These are phyloP conservation scores for Emmonsiellopsis sp. DNA, from an alignment of 2,329 filamentous ascomycete species.

Conservation along the genomic window DNA sequence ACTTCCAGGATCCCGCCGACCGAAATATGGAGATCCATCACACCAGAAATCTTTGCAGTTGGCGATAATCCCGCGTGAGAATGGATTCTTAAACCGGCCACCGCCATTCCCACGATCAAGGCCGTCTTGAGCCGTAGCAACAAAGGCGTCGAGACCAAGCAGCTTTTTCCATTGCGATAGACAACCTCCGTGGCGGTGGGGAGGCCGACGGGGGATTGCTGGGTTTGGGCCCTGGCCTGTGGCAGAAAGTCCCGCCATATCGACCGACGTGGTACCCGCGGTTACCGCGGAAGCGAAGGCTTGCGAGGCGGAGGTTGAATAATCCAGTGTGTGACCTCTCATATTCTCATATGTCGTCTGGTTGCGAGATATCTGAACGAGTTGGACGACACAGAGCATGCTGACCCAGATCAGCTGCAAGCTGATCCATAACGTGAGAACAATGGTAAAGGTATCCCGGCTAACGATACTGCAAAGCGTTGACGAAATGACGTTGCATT, in stretches of 20 bases:
- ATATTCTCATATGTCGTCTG: slow-evolving; percentile 97
- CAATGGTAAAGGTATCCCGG: slow-evolving; percentile 72
- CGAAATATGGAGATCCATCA: slow-evolving; percentile 74
- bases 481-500: slow-evolving; percentile 69
- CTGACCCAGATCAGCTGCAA: slow-evolving; percentile 89
- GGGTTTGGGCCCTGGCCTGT: slow-evolving; percentile 57
- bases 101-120: slow-evolving; percentile 38
- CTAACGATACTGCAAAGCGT: slow-evolving; percentile 66
- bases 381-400: slow-evolving; percentile 93
- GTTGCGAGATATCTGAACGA: slow-evolving; percentile 82
- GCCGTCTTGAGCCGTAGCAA: slow-evolving; percentile 76
- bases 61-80: slow-evolving; percentile 68
- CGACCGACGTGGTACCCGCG: slow-evolving; percentile 54
- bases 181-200: slow-evolving; percentile 47
- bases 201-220: slow-evolving; percentile 38
- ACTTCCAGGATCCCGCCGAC: slow-evolving; percentile 60
- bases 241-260: slow-evolving; percentile 60
- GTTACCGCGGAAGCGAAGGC: slow-evolving; percentile 60
- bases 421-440: slow-evolving; percentile 67
- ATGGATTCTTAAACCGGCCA: slow-evolving; percentile 64
- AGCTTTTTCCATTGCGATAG: slow-evolving; percentile 73
- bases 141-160: slow-evolving; percentile 84
- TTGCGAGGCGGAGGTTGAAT: slow-evolving; percentile 43
- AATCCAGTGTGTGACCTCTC: slow-evolving; percentile 60
- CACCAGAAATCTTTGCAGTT: slow-evolving; percentile 98